phyloP scores from a whole-genome alignment of 805 yeast genomes.

The Metschnikowia santaceciliae region DNA sequence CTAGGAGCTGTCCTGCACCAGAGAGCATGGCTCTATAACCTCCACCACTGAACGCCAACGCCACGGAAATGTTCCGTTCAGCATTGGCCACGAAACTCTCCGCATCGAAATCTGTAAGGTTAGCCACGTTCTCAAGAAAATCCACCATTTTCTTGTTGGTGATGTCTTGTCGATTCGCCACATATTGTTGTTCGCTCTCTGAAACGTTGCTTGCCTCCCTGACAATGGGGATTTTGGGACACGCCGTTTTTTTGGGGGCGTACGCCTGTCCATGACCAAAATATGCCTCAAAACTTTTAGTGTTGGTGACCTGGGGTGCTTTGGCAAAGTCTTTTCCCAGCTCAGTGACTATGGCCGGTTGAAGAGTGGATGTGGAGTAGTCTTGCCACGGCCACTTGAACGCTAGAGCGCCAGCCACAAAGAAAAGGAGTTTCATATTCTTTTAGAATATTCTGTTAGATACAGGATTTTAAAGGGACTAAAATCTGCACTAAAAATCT shows the following conservation, averaged over 20 bases:
- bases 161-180: constrained; percentile 21
- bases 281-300: constrained; percentile 4
- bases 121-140: constrained; percentile 28
- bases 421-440: background rate
- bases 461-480: no score
- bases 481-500: no score
- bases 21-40: constrained; percentile 37
- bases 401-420: constrained; percentile 4
- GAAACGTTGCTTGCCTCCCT: constrained; percentile 28
- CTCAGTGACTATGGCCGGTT: constrained; percentile 6
- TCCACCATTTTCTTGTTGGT: constrained; percentile 28
- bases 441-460: no score
- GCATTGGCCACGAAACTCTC: constrained; percentile 22
- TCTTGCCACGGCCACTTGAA: constrained; percentile 24
- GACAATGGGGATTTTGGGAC: constrained; percentile 26
- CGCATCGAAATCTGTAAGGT: constrained; percentile 32
- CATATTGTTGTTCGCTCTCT: constrained; percentile 24
- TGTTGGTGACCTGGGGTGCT: background rate
- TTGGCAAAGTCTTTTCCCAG: background rate
- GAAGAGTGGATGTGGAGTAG: constrained; percentile 5
- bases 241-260: constrained; percentile 26
- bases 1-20: constrained; percentile 16
- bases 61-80: constrained; percentile 25
- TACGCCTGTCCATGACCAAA: constrained; percentile 21
- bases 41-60: constrained; percentile 34